Base-by-base conservation (phyloP, 2,329 filamentous ascomycete genomes). In the Fusarium penzigii region DNA sequence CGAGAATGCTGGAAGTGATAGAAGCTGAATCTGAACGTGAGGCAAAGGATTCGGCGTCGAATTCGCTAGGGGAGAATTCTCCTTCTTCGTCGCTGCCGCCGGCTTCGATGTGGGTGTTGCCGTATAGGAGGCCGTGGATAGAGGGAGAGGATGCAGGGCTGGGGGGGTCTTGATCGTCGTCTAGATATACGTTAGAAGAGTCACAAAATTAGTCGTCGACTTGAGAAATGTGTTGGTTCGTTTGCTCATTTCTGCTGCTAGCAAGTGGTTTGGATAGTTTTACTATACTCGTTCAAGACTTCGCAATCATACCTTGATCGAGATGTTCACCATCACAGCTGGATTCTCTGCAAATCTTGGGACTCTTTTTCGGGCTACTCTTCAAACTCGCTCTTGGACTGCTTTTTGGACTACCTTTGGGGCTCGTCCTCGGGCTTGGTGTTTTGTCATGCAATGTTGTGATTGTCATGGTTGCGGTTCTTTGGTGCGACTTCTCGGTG, bases 41-140 rank as follows among this genome's bases (percentile, higher is more conserved):
- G 44, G 52, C 55, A 17, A 67, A 44, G 0, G 65, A 68, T 10
- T 61, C 64, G 32, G 59, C 62, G 39, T 72, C 70, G 34, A 69
- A 66, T 10, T 68, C 65, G 34, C 62, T 66, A 7, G 68, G 58
- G 6, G 67, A 70, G 53, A 72, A 72, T 48, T 72, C 69, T 38
- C 63, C 69, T 11, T 71, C 68, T 32, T 69, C 66, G 44, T 69
- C 67, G 39, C 64, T 68, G 29, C 67, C 67, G 43, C 67, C 67
- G 1, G 66, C 60, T 41, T 70, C 67, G 40, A 72, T 67, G 34
- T 56, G 44, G 14, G 67, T 44, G 41, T 69, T 51, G 20, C 67
- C 67, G 34, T 69, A 61, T 25, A 69, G 53, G 34, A 67, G 55
- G n/a, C 67, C 67, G 25, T 59, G 61, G 10, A 42, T 47, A 11